Evolutionary conservation across 2,329 filamentous ascomycete genomes (phyloP).

Genomic region (Pseudogymnoascus sp.): DNA sequence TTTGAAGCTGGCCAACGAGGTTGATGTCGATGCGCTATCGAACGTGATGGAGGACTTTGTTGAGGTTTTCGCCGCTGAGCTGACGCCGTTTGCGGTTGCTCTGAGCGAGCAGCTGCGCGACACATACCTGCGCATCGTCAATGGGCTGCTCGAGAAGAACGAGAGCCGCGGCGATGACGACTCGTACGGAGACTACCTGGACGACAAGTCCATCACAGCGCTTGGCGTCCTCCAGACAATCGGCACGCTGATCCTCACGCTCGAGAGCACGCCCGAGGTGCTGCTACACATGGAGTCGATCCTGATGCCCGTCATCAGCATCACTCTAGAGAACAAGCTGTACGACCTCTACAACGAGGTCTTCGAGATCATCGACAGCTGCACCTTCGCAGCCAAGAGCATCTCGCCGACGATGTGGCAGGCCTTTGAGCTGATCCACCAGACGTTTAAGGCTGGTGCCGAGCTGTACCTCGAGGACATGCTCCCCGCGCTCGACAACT

Average conservation of each 20-base stretch:
- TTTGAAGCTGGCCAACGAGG: conserved; percentile 92
- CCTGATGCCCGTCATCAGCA: conserved; percentile 91
- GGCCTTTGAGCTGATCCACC: conserved; percentile 92
- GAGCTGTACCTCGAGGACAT: conserved; percentile 98
- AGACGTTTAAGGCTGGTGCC: conserved; percentile 93
- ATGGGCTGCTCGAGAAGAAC: conserved; percentile 84
- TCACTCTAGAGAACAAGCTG: conserved; percentile 95
- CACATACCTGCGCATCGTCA: conserved; percentile 88
- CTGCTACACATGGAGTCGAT: conserved; percentile 90
- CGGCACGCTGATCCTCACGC: conserved; percentile 87
- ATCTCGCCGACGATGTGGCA: conserved; percentile 98
- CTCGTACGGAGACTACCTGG: conserved; percentile 79
- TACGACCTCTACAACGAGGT: conserved; percentile 97
- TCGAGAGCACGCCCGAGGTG: conserved; percentile 95
- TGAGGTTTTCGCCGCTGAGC: conserved; percentile 92
- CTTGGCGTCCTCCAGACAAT: conserved; percentile 96
- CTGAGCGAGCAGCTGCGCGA: conserved; percentile 92
- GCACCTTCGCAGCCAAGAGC: conserved; percentile 92
- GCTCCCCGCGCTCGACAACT: conserved; percentile 96
- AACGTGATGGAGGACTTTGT: conserved; percentile 99
- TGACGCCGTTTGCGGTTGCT: conserved; percentile 94
- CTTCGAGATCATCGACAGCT: conserved; percentile 98
- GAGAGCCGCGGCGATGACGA: conserved; percentile 67
- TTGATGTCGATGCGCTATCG: conserved; percentile 91
- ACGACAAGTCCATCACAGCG: conserved; percentile 98